Base-by-base conservation (phyloP, 495 filamentous ascomycete species). In the Penicillium silybi region DNA sequence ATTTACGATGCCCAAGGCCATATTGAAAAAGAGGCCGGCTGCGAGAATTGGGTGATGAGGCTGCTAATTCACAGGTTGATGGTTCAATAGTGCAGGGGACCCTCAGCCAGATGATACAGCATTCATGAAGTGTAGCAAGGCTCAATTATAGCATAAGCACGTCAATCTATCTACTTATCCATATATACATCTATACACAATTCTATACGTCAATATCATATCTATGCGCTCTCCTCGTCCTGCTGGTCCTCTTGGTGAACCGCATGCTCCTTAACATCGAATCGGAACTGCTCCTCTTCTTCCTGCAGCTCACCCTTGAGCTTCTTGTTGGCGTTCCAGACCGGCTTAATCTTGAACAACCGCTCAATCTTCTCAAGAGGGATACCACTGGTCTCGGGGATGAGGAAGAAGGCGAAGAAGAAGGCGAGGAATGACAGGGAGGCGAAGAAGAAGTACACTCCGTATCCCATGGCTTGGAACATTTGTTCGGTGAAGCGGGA, bases 371-470 rank as follows among this genome's bases (percentile, higher is more conserved):
- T 74, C 64, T 80, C 78, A 17, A 80, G 59, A 43, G 75, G 72
- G 27, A 80, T 59, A 29, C 82, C 81, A 15, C 78, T 82, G 4
- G 84, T 89, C 71, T 88, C 86, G 1, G 84, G 85, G 2, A 88
- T 73, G 29, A 77, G 76, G 63, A 86, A 81, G 72, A 74, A 85
- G 27, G 87, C 80, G 58, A 88, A 90, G 55, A 82, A 47, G 41
- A 86, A 78, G 20, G 83, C 84, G 11, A 80, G 56, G 11, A 87
- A 72, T 83, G 88, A 88, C 55, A 89, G 69, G 2, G 78, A 79
- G 2, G 85, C 85, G 56, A 90, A 90, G 75, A 89, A 88, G 67
- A 89, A 87, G 70, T 88, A 90, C 3, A 88, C 86, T 18, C 85
- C 87, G 58, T 86, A 87, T 26, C 74, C 75, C 79, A 89, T 86